Base-by-base conservation (phyloP, 306 rosid species). In the Ammopiptanthus mongolicus region DNA sequence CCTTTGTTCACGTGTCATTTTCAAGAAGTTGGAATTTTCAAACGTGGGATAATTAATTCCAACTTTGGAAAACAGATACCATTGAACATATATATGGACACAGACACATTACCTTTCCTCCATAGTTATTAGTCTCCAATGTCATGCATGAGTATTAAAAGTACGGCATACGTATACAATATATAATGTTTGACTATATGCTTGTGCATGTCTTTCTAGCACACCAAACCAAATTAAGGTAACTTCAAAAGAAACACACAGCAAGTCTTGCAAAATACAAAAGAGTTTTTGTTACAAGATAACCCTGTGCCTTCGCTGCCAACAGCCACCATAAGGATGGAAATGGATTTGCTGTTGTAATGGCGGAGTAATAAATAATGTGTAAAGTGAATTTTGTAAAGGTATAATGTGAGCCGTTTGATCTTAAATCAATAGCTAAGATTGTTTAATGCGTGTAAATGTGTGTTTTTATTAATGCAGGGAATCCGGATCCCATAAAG, bases 1-100 rank as follows among this genome's bases (percentile, higher is more conserved):
- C 50, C 74, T 72, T 85, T 80, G 90, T 91, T 86, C 84, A 83
- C 77, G 77, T 69, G 84, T 87, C 88, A 71, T 79, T 85, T 70
- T 86, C 88, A 76, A 58, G 22, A 34, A 71, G 41, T 41, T 39
- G 28, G 14, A 29, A 66, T 39, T 61, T 60, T 71, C 73, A 29
- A 72, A 80, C 18, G 60, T 65, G 68, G 74, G 77, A 66, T n/a
- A n/a, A n/a, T 21, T 41, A 11, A 37, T 41, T 57, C 25, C 3
- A 75, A 58, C 70, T 18, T 80, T 66, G 73, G 75, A 36, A 69
- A 56, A 80, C 8, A 70, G 33, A 8, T 21, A 13, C 59, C 47
- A 47, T 28, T 44, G 51, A 84, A 39, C 69, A 83, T 63, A 68
- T 57, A 48, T 77, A 46, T 36, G 67, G 88, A 87, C 60, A 58